Base-by-base conservation (phyloP, 2,329 filamentous ascomycete species). In the Lachnellula occidentalis region DNA sequence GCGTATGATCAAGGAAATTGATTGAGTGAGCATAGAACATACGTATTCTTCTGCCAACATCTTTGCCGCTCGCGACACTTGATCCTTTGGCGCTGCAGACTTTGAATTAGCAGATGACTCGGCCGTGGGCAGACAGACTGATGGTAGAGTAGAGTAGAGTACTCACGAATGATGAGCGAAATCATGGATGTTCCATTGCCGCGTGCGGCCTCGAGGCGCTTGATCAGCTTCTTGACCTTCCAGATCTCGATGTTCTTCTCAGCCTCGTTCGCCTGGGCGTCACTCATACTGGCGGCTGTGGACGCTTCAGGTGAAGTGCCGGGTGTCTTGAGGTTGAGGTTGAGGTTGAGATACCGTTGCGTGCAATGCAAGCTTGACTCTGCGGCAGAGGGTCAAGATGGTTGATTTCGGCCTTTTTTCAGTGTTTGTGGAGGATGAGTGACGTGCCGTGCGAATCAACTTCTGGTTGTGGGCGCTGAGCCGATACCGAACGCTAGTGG, bases 21-120 rank as follows among this genome's bases (percentile, higher is more conserved):
- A n/a, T 45, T 6, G n/a, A 31, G 19, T 21, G 19, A 45, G 45
- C 41, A 42, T 15, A 45, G n/a, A 39, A 77, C 88, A 64, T 82
- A 94, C 90, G 72, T 94, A 96, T 89, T 96, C 92, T 96, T 99
- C 94, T 79, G 95, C 95, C 86, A 99, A 88, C 94, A 99, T 99
- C 83, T 97, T 97, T 58, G 94, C 90, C 53, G 90, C 88, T 69
- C 92, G 87, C 45, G 94, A 97, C 61, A 99, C 83, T 77, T 99
- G 94, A 74, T 96, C 92, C 84, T 99, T 99, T 66, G 94, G 94
- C 58, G 94, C 90, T 95, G 69, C 43, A 45, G 19, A 31, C 27
- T 9, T 31, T 31, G 9, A 11, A 9, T 31, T 15, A 17, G n/a
- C 22, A 27, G 43, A 21, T 43, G 42, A 50, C 36, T 12, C 11